phyloP scores from a whole-genome alignment of 1,139 yeast genomes.

The Candida labiduridarum region DNA sequence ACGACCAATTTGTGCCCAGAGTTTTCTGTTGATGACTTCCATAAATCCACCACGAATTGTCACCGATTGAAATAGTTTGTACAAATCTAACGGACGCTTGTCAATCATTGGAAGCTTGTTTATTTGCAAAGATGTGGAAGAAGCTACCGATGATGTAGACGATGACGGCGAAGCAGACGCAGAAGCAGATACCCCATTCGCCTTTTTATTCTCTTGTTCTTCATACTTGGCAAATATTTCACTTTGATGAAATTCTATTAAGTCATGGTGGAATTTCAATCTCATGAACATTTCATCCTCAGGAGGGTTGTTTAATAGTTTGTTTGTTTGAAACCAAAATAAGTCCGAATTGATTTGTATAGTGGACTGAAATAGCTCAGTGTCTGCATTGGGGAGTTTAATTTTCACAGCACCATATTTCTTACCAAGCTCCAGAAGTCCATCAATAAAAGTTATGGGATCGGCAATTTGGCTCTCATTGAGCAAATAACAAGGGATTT shows the following conservation, averaged over 20 bases:
- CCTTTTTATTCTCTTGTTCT: slow-evolving; percentile 3
- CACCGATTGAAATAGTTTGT: slow-evolving; percentile 52
- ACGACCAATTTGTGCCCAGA: slow-evolving; percentile 71
- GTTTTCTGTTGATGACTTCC: slow-evolving; percentile 53
- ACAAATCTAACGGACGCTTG: slow-evolving; percentile 58
- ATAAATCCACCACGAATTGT: slow-evolving; percentile 59
- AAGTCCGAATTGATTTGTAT: slow-evolving; percentile 17
- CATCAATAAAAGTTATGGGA: slow-evolving; percentile 54
- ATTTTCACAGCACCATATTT: slow-evolving; percentile 75
- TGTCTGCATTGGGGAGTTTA: slow-evolving; percentile 49
- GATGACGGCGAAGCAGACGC: neutral
- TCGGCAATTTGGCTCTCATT: slow-evolving; percentile 45
- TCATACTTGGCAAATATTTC: slow-evolving; percentile 13
- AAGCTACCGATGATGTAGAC: neutral
- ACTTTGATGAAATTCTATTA: slow-evolving; percentile 21
- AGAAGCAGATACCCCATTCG: neutral
- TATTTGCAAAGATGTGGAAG: slow-evolving; percentile 7
- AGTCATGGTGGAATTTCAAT: slow-evolving; percentile 32
- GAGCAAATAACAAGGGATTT: slow-evolving; percentile 54
- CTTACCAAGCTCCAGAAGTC: slow-evolving; percentile 45
- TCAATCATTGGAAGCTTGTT: slow-evolving; percentile 55
- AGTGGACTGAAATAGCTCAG: slow-evolving; percentile 23
- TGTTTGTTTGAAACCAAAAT: slow-evolving; percentile 19
- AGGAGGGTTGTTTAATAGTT: slow-evolving; percentile 27
- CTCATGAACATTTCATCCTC: slow-evolving; percentile 33